Conservation (phyloP, 192 early-diverging fungal genomes). For the Linnemannia zychae region DNA sequence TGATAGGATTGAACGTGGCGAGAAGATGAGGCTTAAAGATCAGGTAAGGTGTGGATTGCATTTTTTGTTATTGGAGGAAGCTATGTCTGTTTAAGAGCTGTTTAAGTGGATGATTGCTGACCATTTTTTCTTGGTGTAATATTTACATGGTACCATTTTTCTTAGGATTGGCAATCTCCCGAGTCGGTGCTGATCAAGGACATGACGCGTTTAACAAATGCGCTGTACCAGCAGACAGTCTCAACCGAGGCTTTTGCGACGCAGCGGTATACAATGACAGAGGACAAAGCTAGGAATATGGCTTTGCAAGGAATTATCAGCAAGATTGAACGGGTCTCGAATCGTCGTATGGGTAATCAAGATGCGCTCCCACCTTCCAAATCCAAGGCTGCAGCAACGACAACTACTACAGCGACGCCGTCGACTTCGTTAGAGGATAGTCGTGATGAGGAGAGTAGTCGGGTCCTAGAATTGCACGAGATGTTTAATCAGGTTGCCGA, state of each 20-base stretch:
- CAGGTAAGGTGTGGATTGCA: slow-evolving; percentile 53
- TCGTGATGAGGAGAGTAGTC: neutral
- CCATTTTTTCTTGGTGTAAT: neutral
- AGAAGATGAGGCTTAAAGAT: slow-evolving; percentile 58
- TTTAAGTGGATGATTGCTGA: neutral
- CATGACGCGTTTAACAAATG: slow-evolving; percentile 58
- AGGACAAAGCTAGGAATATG: slow-evolving; percentile 60
- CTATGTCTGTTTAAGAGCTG: neutral
- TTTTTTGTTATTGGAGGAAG: neutral
- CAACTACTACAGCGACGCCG: slow-evolving; percentile 32
- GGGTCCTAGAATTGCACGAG: slow-evolving; percentile 27
- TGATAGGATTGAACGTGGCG: slow-evolving; percentile 57
- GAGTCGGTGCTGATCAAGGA: slow-evolving; percentile 64
- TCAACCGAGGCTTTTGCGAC: slow-evolving; percentile 44
- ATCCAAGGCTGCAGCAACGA: slow-evolving; percentile 65
- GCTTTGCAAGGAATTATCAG: slow-evolving; percentile 59
- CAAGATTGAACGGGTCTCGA: slow-evolving; percentile 60
- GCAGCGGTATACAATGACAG: slow-evolving; percentile 61
- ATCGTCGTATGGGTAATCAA: slow-evolving; percentile 60
- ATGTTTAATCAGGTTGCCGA: slow-evolving; percentile 40
- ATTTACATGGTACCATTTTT: slow-evolving; percentile 2
- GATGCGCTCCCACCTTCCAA: slow-evolving; percentile 61
- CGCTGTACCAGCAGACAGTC: slow-evolving; percentile 59
- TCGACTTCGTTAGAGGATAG: neutral
- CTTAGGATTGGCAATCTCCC: slow-evolving; percentile 65